phyloP scores from a whole-genome alignment of 345 rosid species.

The Carallia brachiata region DNA sequence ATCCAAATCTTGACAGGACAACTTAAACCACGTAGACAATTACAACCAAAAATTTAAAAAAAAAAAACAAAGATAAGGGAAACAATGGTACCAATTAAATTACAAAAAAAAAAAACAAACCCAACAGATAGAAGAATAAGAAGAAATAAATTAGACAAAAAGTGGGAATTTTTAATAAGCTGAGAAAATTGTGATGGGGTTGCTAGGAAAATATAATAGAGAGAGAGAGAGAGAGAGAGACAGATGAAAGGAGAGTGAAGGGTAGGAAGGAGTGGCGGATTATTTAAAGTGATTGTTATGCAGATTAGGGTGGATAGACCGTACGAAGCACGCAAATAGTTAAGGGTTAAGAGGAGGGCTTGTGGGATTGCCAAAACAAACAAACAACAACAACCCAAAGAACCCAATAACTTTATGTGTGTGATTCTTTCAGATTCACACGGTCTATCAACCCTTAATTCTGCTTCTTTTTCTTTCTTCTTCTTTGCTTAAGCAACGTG shows the following conservation, averaged over 20 bases:
- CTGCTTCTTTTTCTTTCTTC: conserved; percentile 36
- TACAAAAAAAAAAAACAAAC: background rate
- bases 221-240: background rate
- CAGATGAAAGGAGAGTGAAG: conserved; percentile 4
- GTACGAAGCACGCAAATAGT: conserved; percentile 71
- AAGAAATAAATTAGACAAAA: no score
- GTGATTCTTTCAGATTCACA: conserved; percentile 66
- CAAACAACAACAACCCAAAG: background rate
- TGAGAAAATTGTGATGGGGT: background rate
- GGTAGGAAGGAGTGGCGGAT: conserved; percentile 8
- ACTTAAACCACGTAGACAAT: no score
- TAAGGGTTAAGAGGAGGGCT: conserved; percentile 19
- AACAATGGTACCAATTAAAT: background rate
- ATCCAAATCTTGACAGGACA: no score
- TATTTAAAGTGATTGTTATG: conserved; percentile 2
- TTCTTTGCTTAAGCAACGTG: background rate
- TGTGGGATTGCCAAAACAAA: background rate
- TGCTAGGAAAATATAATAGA: no score
- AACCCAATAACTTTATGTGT: conserved; percentile 15
- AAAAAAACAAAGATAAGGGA: background rate
- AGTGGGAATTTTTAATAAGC: background rate
- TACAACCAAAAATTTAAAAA: background rate
- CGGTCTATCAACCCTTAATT: conserved; percentile 69
- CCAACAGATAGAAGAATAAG: no score
- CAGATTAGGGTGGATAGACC: conserved; percentile 81